phyloP scores from a whole-genome alignment of 495 filamentous ascomycete species.

The Hypoxylon intermedium region DNA sequence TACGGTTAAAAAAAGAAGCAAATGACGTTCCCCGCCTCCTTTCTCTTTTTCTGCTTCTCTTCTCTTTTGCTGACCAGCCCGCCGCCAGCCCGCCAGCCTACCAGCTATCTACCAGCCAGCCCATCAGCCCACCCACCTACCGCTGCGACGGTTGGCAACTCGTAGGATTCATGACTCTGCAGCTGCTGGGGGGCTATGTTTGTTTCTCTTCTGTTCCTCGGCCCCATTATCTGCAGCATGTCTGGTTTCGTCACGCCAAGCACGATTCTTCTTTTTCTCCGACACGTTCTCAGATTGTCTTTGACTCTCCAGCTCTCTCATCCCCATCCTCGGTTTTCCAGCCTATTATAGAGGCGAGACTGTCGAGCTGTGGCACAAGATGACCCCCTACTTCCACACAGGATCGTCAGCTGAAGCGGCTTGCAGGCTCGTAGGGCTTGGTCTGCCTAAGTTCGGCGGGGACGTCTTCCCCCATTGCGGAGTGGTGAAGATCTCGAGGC shows the following conservation, averaged over 20 bases:
- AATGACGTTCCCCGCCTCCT: constrained; percentile 20
- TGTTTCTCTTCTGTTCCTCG: neutral
- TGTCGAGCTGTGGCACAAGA: no score
- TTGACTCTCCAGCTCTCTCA: no score
- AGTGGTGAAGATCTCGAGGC: constrained; percentile 31
- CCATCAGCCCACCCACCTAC: no score
- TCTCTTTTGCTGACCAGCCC: neutral
- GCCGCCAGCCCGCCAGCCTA: no score
- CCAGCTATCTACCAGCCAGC: no score
- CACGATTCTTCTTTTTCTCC: neutral
- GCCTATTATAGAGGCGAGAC: no score
- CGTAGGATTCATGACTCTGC: constrained; percentile 2
- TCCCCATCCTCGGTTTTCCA: no score
- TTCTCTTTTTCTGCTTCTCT: neutral
- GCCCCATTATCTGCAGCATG: constrained; percentile 1
- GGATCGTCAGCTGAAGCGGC: constrained; percentile 22
- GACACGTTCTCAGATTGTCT: no score
- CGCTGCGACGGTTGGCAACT: neutral
- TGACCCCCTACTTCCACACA: no score
- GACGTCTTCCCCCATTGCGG: constrained; percentile 25
- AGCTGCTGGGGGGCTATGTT: constrained; percentile 25
- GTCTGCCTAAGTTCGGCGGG: constrained; percentile 2
- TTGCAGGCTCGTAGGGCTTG: constrained; percentile 24
- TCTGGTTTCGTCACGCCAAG: constrained; percentile 13
- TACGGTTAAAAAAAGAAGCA: constrained; percentile 28